Evolutionary conservation across 306 rosid species (phyloP).

Genomic region (Quercus agrifolia): DNA sequence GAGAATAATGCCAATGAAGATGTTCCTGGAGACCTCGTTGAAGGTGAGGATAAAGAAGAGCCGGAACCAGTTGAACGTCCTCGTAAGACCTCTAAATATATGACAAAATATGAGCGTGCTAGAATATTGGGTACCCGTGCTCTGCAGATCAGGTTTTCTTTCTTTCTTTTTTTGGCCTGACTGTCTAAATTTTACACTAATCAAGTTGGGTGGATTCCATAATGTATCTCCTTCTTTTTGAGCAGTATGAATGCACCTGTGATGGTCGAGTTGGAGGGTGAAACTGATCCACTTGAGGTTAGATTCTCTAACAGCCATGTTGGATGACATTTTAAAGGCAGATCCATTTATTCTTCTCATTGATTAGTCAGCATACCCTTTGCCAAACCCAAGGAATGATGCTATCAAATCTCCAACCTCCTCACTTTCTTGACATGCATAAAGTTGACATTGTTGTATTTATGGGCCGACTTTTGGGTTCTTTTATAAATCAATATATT

Average conservation of each 20-base stretch:
- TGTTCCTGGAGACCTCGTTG: conserved; percentile 49
- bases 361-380: background rate
- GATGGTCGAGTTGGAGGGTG: conserved; percentile 96
- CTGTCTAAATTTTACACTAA: background rate
- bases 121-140: conserved; percentile 95
- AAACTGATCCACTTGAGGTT: conserved; percentile 96
- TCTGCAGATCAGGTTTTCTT: conserved; percentile 78
- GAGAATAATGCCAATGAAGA: conserved; percentile 70
- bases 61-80: conserved; percentile 46
- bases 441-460: background rate
- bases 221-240: conserved; percentile 15
- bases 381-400: background rate
- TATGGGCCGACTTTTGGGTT: background rate
- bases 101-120: conserved; percentile 95
- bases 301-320: background rate
- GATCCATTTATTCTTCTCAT: background rate
- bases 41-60: conserved; percentile 56
- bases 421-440: background rate
- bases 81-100: conserved; percentile 76
- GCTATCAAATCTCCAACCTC: conserved; percentile 8
- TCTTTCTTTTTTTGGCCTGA: background rate
- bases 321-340: background rate
- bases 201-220: background rate
- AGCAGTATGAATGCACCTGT: conserved; percentile 97
- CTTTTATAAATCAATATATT: background rate